Percentiles rank a stretch among this genome's conserved stretches.
These are phyloP conservation scores for Colletotrichum sp. DNA, from an alignment of 2,329 filamentous ascomycete species.

Conservation along the genomic window DNA sequence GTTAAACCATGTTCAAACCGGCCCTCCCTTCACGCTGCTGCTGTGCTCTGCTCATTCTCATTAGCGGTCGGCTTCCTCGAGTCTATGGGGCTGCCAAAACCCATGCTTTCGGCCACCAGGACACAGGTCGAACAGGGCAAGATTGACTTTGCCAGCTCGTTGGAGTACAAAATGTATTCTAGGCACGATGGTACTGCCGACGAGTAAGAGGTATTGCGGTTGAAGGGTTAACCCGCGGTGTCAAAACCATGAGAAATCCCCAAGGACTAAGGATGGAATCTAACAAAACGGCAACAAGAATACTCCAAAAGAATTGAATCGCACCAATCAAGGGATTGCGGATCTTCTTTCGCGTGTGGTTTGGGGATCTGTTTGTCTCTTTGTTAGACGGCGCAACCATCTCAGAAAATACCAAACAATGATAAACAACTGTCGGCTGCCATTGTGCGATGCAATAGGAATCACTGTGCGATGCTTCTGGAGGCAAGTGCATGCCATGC, in stretches of 20 bases:
- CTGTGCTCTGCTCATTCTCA: background rate
- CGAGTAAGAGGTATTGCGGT: background rate
- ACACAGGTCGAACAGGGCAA: slow-evolving; percentile 66
- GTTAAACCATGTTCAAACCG: slow-evolving; percentile 32
- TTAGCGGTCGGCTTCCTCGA: slow-evolving; percentile 64
- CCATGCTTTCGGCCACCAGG: slow-evolving; percentile 61
- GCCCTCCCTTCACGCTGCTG: background rate
- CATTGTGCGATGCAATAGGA: background rate
- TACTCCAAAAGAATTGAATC: background rate
- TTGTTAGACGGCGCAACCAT: background rate
- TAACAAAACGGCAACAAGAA: background rate
- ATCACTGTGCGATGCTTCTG: background rate
- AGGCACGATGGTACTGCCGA: slow-evolving; percentile 59
- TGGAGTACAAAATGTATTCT: slow-evolving; percentile 68
- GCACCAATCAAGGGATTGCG: background rate
- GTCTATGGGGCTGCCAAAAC: slow-evolving; percentile 69
- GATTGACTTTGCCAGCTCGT: slow-evolving; percentile 60
- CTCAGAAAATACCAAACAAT: background rate
- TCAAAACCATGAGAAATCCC: background rate
- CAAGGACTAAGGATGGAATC: background rate
- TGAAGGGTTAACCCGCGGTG: background rate
- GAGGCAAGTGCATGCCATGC: background rate
- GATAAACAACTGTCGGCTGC: background rate
- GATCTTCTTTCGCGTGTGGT: background rate
- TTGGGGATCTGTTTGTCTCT: background rate